Evolutionary conservation across 2,329 filamentous ascomycete genomes (phyloP).

Genomic region (Akanthomyces lecanii): DNA sequence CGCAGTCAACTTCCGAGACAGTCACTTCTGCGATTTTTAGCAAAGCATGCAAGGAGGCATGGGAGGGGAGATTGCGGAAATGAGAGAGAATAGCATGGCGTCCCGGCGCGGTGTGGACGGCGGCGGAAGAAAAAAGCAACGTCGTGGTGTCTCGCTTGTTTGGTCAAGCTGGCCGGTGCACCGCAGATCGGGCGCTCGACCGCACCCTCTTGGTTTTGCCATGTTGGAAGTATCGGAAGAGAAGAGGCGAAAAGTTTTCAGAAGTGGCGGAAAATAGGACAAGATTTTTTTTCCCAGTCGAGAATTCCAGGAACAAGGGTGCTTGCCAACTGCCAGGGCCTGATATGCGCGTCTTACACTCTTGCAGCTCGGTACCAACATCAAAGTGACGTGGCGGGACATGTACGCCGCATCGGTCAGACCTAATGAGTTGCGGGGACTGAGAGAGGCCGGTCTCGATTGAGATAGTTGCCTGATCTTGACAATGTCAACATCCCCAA

Average conservation of each 20-base stretch:
- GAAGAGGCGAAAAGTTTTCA: background rate
- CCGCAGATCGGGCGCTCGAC: background rate
- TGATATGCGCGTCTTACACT: background rate
- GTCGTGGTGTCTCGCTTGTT: background rate
- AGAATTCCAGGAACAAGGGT: background rate
- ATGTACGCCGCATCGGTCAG: background rate
- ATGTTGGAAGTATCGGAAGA: too few relatives aligned
- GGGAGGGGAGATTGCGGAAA: background rate
- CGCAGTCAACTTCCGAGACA: background rate
- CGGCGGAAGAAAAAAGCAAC: constrained; percentile 4
- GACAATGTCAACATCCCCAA: background rate
- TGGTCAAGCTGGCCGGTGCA: background rate
- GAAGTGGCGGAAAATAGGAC: background rate
- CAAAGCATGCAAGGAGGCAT: background rate
- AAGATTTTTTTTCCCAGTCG: background rate
- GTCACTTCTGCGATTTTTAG: background rate
- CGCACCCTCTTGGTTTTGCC: background rate
- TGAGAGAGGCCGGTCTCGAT: background rate
- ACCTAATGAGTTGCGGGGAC: background rate
- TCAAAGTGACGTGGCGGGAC: background rate
- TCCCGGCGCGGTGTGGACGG: too few relatives aligned
- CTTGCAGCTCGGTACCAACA: background rate
- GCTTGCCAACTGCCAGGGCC: background rate
- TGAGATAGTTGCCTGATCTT: background rate
- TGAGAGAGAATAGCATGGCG: background rate